Conservation (phyloP, 768 basidiomycete species). For the Boletales sp. region DNA sequence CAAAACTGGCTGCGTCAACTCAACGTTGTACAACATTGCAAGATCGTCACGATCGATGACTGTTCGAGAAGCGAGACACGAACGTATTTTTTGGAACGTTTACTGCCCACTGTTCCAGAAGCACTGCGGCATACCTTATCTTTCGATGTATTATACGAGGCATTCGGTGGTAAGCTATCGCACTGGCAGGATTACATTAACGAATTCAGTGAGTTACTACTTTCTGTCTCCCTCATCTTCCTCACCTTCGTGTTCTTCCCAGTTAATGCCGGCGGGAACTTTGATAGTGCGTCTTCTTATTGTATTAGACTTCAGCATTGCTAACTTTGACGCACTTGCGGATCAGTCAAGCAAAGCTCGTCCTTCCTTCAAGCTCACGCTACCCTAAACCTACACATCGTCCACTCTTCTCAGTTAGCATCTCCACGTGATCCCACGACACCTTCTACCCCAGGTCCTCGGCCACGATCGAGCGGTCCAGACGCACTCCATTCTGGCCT, state of each 20-base stretch:
- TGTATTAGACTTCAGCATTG: neutral
- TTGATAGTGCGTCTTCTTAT: constrained; percentile 52
- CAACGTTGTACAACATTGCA: constrained; percentile 81
- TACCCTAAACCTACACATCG: constrained; percentile 80
- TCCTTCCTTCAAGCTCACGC: constrained; percentile 86
- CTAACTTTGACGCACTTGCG: constrained; percentile 1
- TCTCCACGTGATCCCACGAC: constrained; percentile 32
- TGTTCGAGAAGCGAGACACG: constrained; percentile 70
- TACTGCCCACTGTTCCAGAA: constrained; percentile 71
- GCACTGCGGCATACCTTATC: constrained; percentile 48
- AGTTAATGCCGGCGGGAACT: constrained; percentile 73
- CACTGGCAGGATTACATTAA: constrained; percentile 81
- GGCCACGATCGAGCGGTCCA: constrained; percentile 33
- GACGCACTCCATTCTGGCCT: constrained; percentile 57
- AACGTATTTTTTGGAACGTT: constrained; percentile 57
- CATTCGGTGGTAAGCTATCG: constrained; percentile 80
- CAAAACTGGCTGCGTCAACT: constrained; percentile 79
- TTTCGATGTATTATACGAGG: constrained; percentile 73
- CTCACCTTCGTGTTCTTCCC: constrained; percentile 6
- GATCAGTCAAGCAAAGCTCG: constrained; percentile 69
- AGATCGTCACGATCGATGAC: constrained; percentile 81
- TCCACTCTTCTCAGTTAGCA: constrained; percentile 70
- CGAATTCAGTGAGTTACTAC: constrained; percentile 52
- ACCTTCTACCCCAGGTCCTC: constrained; percentile 30
- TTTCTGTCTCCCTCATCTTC: neutral